Base-by-base conservation (phyloP, 352 stramenopile genomes). In the Nannochloropsis limnetica region DNA sequence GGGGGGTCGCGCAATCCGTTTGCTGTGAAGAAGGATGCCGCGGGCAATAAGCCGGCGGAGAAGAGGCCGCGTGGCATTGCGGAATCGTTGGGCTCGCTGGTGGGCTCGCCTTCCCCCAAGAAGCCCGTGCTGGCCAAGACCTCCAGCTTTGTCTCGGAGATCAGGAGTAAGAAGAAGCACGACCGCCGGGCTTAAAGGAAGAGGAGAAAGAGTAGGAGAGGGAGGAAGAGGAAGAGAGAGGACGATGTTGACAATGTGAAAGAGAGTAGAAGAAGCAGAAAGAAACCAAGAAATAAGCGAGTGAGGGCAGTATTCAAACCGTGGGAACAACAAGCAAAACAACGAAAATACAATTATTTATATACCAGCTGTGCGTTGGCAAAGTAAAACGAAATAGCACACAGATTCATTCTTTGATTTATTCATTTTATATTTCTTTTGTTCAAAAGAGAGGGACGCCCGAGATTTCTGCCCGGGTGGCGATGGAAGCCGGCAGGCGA, bases 401-500 rank as follows among this genome's bases (percentile, higher is more conserved):
- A 28, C n/a, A 25, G 61, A 74, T 74, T 8, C 25, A 74, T 74
- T 25, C 2, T 69, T 22, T 25, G 2, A n/a, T 67, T 67, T 67
- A 67, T 22, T 74, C n/a, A 29, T 15, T 49, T 1, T 49, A 49
- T 49, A 49, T 6, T 49, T 49, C 37, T 49, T 49, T 22, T 49
- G 37, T 49, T 49, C 17, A 49, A 20, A 17, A 74, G 61, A 74
- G n/a, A 22, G 61, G 61, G 5, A 74, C 61, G 61, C 61, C 25
- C 3, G 61, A 74, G n/a, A 74, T 20, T 29, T 74, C 61, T 31
- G 61, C 61, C 61, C 61, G n/a, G 20, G n/a, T 15, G n/a, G 61
- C 61, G n/a, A 20, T 9, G 22, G 61, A 74, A 49, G 37, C 37
- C n/a, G 61, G 61, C 80, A 96, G 85, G 80, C 95, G 88, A 88